Evolutionary conservation across 1,284 basidiomycete species (phyloP).

Genomic region (Athelia psychrophila): DNA sequence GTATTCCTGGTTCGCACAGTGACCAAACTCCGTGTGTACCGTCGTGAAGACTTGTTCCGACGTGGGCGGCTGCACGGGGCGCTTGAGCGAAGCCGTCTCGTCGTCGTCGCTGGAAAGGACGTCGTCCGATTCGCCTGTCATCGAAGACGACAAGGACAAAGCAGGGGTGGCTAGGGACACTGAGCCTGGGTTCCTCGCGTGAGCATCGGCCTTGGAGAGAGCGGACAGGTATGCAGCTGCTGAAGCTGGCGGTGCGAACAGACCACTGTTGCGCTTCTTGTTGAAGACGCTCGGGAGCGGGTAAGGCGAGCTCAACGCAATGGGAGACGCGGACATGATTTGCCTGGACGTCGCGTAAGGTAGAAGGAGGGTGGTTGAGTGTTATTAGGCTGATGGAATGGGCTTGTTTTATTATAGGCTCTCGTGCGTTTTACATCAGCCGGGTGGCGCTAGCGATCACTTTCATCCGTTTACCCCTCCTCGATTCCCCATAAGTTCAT

Average conservation of each 20-base stretch:
- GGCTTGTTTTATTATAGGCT: too few species aligned
- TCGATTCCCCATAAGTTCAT: too few species aligned
- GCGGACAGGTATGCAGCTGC: conserved; percentile 73
- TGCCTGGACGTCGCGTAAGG: too few species aligned
- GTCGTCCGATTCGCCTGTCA: conserved; percentile 63
- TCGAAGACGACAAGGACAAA: conserved; percentile 66
- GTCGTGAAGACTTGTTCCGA: conserved; percentile 75
- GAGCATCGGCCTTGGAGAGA: conserved; percentile 65
- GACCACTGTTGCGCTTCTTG: conserved; percentile 51
- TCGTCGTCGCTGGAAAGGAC: conserved; percentile 46
- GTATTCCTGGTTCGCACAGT: conserved; percentile 72
- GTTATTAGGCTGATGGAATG: too few species aligned
- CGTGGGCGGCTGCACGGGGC: conserved; percentile 63
- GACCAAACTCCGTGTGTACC: conserved; percentile 85
- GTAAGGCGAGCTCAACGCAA: conserved; percentile 43
- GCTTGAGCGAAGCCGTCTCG: conserved; percentile 41
- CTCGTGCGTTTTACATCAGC: too few species aligned
- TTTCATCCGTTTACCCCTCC: too few species aligned
- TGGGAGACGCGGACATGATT: conserved; percentile 32
- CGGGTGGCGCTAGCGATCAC: too few species aligned
- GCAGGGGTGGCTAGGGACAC: conserved; percentile 59
- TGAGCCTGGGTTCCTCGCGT: conserved; percentile 39
- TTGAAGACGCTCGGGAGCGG: conserved; percentile 57
- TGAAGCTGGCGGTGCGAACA: conserved; percentile 44
- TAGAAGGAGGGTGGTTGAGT: too few species aligned